A percentile compares a stretch with the other conserved stretches of the same genome.
phyloP scores from a whole-genome alignment of 768 basidiomycete species.

The Neoboletus brunneissimus region DNA sequence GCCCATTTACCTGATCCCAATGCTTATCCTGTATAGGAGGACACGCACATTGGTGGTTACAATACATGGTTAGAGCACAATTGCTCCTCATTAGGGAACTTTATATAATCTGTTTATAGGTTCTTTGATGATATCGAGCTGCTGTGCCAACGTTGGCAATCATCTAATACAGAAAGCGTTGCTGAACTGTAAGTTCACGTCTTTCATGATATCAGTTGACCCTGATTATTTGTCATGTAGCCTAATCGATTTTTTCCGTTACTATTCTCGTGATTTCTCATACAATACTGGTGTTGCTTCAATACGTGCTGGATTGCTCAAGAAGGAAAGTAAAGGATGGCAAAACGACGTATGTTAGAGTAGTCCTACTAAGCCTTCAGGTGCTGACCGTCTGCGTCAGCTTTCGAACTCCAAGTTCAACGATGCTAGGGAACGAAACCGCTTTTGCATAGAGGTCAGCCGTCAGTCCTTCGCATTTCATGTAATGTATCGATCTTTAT shows the following conservation, averaged over 20 bases:
- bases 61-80: conserved; percentile 64
- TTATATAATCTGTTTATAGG: conserved; percentile 38
- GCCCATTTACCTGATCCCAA: conserved; percentile 7
- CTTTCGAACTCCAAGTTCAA: conserved; percentile 55
- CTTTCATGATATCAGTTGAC: background rate
- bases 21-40: conserved; percentile 49
- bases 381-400: conserved; percentile 29
- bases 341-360: conserved; percentile 73
- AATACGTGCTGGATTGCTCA: conserved; percentile 82
- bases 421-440: conserved; percentile 83
- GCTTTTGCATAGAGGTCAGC: conserved; percentile 90
- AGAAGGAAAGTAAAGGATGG: conserved; percentile 95
- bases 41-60: conserved; percentile 74
- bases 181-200: conserved; percentile 74
- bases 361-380: background rate
- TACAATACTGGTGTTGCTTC: conserved; percentile 92
- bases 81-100: conserved; percentile 6
- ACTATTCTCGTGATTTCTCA: conserved; percentile 89
- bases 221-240: conserved; percentile 40
- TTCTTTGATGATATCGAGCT: conserved; percentile 98
- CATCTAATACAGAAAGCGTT: conserved; percentile 88
- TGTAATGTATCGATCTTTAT: background rate
- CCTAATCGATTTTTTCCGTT: conserved; percentile 96
- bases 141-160: conserved; percentile 88
- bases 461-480: background rate